phyloP scores from a whole-genome alignment of 164 flowering plant species.

The Paratinospora sagittata region DNA sequence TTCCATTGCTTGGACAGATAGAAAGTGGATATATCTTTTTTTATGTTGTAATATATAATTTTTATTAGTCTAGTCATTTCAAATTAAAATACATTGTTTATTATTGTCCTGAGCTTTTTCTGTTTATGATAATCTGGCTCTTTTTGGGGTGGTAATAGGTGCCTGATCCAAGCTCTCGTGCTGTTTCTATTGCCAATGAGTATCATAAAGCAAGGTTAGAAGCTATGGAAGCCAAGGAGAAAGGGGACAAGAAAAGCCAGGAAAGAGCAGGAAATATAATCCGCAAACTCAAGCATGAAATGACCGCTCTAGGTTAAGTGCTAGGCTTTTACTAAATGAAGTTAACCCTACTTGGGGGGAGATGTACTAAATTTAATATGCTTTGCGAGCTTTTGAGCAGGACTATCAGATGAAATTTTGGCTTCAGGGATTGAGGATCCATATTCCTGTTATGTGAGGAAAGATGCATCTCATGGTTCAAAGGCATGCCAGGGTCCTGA shows the following conservation, averaged over 20 bases:
- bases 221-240: slow-evolving; percentile 69
- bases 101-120: neutral
- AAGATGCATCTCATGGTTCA: slow-evolving; percentile 18
- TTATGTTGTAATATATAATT: too few species aligned
- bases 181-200: slow-evolving; percentile 61
- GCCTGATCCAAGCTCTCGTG: slow-evolving; percentile 37
- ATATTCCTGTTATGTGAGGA: too few species aligned
- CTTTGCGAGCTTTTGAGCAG: slow-evolving; percentile 31
- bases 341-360: slow-evolving; percentile 1
- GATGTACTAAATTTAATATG: slow-evolving; percentile 10
- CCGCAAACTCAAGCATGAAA: slow-evolving; percentile 81
- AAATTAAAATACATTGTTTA: neutral
- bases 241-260: slow-evolving; percentile 63
- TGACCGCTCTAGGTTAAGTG: slow-evolving; percentile 60
- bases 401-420: slow-evolving; percentile 58
- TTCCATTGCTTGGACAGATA: neutral
- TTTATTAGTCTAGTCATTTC: neutral
- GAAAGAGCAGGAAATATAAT: slow-evolving; percentile 64
- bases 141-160: slow-evolving; percentile 30
- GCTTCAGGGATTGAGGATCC: slow-evolving; percentile 29
- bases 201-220: slow-evolving; percentile 61
- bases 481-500: slow-evolving; percentile 19
- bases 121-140: neutral
- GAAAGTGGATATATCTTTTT: neutral
- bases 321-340: slow-evolving; percentile 4